Conservation (phyloP, 192 early-diverging fungal species). For the Kappamyces sp. region DNA sequence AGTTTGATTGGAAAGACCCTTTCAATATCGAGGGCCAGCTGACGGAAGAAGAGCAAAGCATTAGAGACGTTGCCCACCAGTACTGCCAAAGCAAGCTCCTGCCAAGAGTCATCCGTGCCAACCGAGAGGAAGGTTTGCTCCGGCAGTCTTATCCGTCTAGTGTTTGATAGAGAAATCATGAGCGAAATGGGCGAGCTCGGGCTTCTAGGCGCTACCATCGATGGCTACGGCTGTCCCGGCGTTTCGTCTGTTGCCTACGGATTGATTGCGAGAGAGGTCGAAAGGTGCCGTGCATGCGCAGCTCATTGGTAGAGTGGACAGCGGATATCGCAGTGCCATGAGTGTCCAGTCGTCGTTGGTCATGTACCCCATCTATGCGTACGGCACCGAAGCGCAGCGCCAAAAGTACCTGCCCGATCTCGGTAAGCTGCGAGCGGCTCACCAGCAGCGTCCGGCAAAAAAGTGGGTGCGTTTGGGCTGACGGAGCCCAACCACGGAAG, state of each 20-base stretch:
- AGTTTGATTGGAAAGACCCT: constrained; percentile 63
- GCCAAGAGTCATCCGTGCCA: constrained; percentile 77
- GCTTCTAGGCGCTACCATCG: constrained; percentile 87
- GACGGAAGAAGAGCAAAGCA: constrained; percentile 83
- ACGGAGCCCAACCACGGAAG: constrained; percentile 98
- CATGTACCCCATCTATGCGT: constrained; percentile 94
- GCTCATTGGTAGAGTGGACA: constrained; percentile 64
- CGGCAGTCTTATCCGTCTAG: constrained; percentile 25
- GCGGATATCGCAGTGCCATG: constrained; percentile 97
- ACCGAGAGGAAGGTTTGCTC: constrained; percentile 73
- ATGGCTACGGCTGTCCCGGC: constrained; percentile 95
- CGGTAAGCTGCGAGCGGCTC: constrained; percentile 36
- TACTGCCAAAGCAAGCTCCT: constrained; percentile 88
- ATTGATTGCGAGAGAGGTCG: constrained; percentile 92
- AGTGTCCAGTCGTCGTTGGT: constrained; percentile 97
- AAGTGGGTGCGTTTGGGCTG: constrained; percentile 89
- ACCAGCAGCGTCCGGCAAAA: constrained; percentile 68
- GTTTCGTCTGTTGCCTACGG: constrained; percentile 97
- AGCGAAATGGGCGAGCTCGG: constrained; percentile 90
- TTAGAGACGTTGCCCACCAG: constrained; percentile 74
- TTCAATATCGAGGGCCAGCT: constrained; percentile 75
- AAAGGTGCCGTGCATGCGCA: constrained; percentile 46
- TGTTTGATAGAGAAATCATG: constrained; percentile 86
- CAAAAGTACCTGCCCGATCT: constrained; percentile 86
- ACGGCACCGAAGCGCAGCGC: constrained; percentile 81